Evolutionary conservation across 202 grass and related monocot species (phyloP).

Genomic region (Saccharum hybrid): DNA sequence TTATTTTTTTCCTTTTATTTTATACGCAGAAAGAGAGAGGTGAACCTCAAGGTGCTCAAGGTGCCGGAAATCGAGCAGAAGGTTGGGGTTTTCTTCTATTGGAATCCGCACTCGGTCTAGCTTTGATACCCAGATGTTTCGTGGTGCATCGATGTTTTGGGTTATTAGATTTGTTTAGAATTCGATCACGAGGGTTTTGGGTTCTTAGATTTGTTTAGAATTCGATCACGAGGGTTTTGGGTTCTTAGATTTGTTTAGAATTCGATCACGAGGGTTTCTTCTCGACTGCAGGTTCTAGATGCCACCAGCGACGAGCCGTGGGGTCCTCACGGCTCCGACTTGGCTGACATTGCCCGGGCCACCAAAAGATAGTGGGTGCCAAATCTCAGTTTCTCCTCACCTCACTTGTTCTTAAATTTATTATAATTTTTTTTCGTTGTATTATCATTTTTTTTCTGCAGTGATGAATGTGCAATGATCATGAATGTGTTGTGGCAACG

Average conservation of each 20-base stretch:
- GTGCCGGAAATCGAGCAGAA: slow-evolving; percentile 94
- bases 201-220: not conserved
- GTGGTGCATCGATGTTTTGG: not conserved
- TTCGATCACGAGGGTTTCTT: not conserved
- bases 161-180: too few relatives aligned
- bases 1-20: not conserved
- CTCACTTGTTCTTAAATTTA: not conserved
- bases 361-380: slow-evolving; percentile 60
- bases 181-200: too few relatives aligned
- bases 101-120: not conserved
- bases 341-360: slow-evolving; percentile 77
- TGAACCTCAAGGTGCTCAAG: slow-evolving; percentile 85
- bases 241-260: not conserved
- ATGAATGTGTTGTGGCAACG: slow-evolving; percentile 74
- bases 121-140: not conserved
- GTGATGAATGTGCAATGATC: slow-evolving; percentile 61
- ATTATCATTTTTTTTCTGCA: slow-evolving; percentile 41
- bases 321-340: slow-evolving; percentile 80
- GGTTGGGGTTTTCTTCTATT: slow-evolving; percentile 40
- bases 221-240: slow-evolving; percentile 1
- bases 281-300: slow-evolving; percentile 77
- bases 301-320: slow-evolving; percentile 88
- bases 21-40: slow-evolving; percentile 73
- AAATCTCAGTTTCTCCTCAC: not conserved
- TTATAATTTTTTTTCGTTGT: not conserved